These are phyloP conservation scores for Calocybe cyanea DNA, from an alignment of 768 basidiomycete genomes.

Conservation along the genomic window DNA sequence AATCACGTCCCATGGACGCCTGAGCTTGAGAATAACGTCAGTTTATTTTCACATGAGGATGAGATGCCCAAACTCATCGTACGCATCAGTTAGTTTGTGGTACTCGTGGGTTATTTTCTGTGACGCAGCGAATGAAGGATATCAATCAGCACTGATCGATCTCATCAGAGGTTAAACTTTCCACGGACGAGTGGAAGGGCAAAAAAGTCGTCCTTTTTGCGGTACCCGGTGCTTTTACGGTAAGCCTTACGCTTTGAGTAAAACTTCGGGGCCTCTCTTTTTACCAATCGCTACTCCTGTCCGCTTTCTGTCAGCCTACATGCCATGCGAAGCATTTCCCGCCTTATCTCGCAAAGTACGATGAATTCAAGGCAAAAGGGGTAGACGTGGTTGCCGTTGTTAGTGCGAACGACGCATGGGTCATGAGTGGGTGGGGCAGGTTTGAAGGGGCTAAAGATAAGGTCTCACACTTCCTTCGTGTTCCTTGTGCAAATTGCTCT, in stretches of 20 bases:
- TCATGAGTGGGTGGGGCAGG: conserved; percentile 63
- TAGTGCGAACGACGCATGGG: conserved; percentile 79
- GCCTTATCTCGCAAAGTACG: conserved; percentile 64
- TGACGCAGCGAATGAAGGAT: background rate
- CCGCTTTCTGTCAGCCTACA: conserved; percentile 47
- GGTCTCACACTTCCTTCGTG: conserved; percentile 31
- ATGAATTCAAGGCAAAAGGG: conserved; percentile 75
- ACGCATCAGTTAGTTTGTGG: conserved; percentile 55
- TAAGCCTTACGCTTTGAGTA: conserved; percentile 28
- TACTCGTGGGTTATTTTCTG: conserved; percentile 43
- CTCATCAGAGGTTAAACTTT: conserved; percentile 45
- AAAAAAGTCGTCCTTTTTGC: conserved; percentile 80
- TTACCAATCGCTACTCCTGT: conserved; percentile 6
- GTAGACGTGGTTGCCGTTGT: conserved; percentile 69
- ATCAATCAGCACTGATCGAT: conserved; percentile 6
- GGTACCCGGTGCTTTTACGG: conserved; percentile 81
- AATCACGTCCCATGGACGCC: conserved; percentile 56
- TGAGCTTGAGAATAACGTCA: conserved; percentile 58
- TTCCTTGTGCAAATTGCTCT: background rate
- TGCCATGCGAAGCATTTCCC: conserved; percentile 67
- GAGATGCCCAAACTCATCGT: background rate
- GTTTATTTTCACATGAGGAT: conserved; percentile 22
- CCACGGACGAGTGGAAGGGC: conserved; percentile 67
- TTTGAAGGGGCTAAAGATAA: conserved; percentile 63
- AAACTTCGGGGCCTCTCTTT: background rate